Conservation (phyloP, 139 green algal genomes). For the Picochlorum costavermella region DNA sequence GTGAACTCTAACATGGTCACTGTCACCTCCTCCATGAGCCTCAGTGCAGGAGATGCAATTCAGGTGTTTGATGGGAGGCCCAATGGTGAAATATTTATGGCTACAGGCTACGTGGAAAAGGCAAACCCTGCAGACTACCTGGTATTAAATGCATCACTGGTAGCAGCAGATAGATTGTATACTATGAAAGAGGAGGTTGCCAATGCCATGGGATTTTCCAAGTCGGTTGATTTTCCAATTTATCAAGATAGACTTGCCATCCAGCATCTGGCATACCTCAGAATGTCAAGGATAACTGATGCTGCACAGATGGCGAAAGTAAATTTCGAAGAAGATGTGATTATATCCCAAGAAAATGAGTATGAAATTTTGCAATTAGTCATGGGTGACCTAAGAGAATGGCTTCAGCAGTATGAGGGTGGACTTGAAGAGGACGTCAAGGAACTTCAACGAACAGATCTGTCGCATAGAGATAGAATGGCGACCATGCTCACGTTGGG, state of each 20-base stretch:
- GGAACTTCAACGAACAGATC: slow-evolving; percentile 43
- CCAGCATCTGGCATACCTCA: slow-evolving; percentile 85
- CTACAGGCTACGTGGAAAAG: slow-evolving; percentile 54
- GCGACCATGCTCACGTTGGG: slow-evolving; percentile 49
- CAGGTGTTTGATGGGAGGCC: slow-evolving; percentile 63
- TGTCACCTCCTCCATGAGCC: slow-evolving; percentile 39
- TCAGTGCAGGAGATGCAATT: slow-evolving; percentile 57
- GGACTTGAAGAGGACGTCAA: slow-evolving; percentile 75
- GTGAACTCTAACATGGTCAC: slow-evolving; percentile 37
- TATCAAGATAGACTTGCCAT: slow-evolving; percentile 76
- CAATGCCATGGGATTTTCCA: slow-evolving; percentile 45
- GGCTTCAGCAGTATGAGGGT: slow-evolving; percentile 22
- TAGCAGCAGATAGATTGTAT: slow-evolving; percentile 40
- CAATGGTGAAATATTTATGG: slow-evolving; percentile 76
- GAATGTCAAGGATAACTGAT: slow-evolving; percentile 70
- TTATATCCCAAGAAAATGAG: slow-evolving; percentile 84
- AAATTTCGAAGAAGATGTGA: slow-evolving; percentile 79
- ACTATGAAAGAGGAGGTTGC: slow-evolving; percentile 61
- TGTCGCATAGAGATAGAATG: slow-evolving; percentile 34
- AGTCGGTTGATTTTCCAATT: slow-evolving; percentile 74
- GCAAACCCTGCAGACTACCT: slow-evolving; percentile 62
- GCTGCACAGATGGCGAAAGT: slow-evolving; percentile 60
- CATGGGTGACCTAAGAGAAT: slow-evolving; percentile 75
- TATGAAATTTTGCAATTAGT: slow-evolving; percentile 95
- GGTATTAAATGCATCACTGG: slow-evolving; percentile 29